Evolutionary conservation across 2,329 filamentous ascomycete species (phyloP), one percentile per base, ranked within the genome.

Genomic region (Clonostachys byssicola): DNA sequence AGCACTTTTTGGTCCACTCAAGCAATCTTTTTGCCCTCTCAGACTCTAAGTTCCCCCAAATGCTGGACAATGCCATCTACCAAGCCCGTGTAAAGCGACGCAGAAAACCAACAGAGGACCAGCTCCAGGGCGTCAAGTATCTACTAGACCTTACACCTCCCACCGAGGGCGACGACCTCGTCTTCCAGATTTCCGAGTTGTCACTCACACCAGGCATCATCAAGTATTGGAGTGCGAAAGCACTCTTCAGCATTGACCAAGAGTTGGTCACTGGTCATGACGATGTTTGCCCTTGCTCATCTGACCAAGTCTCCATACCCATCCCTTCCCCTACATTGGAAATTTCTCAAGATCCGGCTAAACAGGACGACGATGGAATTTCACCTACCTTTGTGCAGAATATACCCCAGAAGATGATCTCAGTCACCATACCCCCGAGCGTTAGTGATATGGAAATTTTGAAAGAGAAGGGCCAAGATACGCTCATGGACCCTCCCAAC

Each of bases 121-220:
- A 71, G 10, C 68, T 66, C 0, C 53, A 62, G 3, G 75, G 71
- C 1, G 64, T 86, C 56, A 73, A 74, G 48, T 86, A 78, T 52
- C 65, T 86, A 16, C 55, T 88, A 35, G 83, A 88, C 53, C 67
- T 88, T 12, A 86, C 82, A 1, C 84, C 83, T 1, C 74, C 78
- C 1, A 63, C 64, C 0, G 77, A 85, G 56, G 85, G 81, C 2
- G 81, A 86, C 3, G 83, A 85, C 12, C 73, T 81, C 10, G 76
- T 84, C 2, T 74, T 79, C 20, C 68, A 80, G 49, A 70, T 83
- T 48, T 78, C 78, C 1, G 75, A 81, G 48, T 56, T 86, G 12
- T 84, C 75, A 12, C 74, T 84, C 46, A 77, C 82, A 0, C 60
- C 67, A 5, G 74, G 75, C 1, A 70, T 86, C 34, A 72, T 73